Percentiles rank a stretch among this genome's conserved stretches.
phyloP scores from a whole-genome alignment of 148 eudicot species.

The Hydrangea macrophylla region DNA sequence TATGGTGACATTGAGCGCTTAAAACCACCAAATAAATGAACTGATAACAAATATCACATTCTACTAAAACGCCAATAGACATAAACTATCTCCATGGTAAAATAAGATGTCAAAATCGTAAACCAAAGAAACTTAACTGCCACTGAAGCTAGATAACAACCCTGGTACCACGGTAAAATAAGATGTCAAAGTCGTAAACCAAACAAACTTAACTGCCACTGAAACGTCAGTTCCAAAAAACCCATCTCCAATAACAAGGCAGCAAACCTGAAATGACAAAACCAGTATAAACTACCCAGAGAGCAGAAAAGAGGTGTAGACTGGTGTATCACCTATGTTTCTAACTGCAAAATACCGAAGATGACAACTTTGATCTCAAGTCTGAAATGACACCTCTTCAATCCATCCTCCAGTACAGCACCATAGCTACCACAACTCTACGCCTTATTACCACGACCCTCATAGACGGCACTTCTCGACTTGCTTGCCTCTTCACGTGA shows the following conservation, averaged over 20 bases:
- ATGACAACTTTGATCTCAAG: conserved; percentile 17
- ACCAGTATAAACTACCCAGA: conserved; percentile 63
- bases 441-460: conserved; percentile 53
- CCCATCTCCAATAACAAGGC: conserved; percentile 51
- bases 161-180: too few species aligned
- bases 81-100: too few species aligned
- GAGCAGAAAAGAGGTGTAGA: conserved; percentile 38
- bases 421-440: conserved; percentile 31
- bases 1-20: background rate
- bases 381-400: conserved; percentile 15
- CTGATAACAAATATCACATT: background rate
- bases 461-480: conserved; percentile 40
- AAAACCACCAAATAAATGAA: background rate
- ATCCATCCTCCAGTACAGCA: conserved; percentile 16
- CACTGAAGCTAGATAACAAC: too few species aligned
- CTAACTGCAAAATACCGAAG: conserved; percentile 40
- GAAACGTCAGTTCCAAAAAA: conserved; percentile 52
- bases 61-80: background rate
- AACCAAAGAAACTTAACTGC: background rate
- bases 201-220: conserved; percentile 51
- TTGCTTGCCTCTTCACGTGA: conserved; percentile 51
- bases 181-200: conserved; percentile 30
- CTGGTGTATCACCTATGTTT: conserved; percentile 51
- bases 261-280: conserved; percentile 68
- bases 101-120: too few species aligned